Evolutionary conservation across 108 stramenopile genomes (phyloP), one percentile per base, ranked within the genome.

Genomic region (Cyclotella atomus): DNA sequence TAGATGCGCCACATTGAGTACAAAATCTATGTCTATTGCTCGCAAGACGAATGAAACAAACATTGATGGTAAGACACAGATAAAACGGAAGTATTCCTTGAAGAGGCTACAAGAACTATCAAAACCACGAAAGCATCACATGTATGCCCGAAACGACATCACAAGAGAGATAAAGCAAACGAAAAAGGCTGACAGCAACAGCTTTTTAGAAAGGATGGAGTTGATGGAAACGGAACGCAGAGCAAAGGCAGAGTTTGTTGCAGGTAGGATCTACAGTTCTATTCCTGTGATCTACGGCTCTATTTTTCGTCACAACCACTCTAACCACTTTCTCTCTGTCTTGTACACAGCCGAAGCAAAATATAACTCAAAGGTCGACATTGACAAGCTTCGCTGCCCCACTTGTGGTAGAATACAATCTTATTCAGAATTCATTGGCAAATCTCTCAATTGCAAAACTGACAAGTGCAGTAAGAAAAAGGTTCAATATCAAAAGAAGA

Each of bases 161-260:
- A 16, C 21, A 24, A 7, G 10, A 7, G 15, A 12, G 20, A 28
- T 28, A 25, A 30, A 41, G 3, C n/a, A 0, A 24, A 36, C 36
- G 27, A 63, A 72, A 36, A 62, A 53, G 36, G 46, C 19, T 7
- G 24, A 4, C n/a, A 30, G 6, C 2, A 9, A 35, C 33, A 9
- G 23, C 35, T 72, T 72, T 62, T 63, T 72, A 20, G 61, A 72
- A 33, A 72, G 71, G 53, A 72, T 72, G 61, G 47, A 63, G 34
- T 63, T 3, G 0, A 72, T 63, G 60, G 71, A 50, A 25, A 52
- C 3, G 24, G 35, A 63, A 32, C 59, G 60, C 23, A 62, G 17
- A 8, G 61, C 62, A 16, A 72, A 63, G 49, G 2, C 53, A 12
- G 45, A 63, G 24, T 33, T 32, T 23, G 61, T 61, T 38, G 35